phyloP scores from a whole-genome alignment of 164 flowering plant genomes.

The Annona squamosa region DNA sequence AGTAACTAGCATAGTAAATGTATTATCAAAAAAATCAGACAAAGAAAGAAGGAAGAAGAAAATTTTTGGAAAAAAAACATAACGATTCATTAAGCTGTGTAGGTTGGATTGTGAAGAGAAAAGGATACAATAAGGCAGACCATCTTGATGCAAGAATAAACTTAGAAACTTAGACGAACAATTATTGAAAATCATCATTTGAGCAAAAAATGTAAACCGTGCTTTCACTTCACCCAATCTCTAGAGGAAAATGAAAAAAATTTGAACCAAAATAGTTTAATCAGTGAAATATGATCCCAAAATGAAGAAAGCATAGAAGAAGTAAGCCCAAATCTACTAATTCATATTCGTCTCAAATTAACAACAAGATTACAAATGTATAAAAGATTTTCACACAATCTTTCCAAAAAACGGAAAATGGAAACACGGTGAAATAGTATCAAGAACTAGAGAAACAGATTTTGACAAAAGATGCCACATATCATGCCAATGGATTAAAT shows the following conservation, averaged over 20 bases:
- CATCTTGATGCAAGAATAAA: too few species aligned
- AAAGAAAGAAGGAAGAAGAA: background rate
- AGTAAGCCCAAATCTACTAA: background rate
- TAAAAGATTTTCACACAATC: background rate
- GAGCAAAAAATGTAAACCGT: too few species aligned
- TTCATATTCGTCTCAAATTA: background rate
- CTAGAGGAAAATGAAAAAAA: too few species aligned
- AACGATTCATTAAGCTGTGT: too few species aligned
- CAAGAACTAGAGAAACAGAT: background rate
- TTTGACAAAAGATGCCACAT: background rate
- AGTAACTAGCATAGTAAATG: background rate
- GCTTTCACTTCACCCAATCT: too few species aligned
- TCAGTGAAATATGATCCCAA: background rate
- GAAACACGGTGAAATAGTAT: background rate
- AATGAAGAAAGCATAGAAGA: background rate
- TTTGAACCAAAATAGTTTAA: too few species aligned
- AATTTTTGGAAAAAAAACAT: too few species aligned
- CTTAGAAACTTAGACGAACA: too few species aligned
- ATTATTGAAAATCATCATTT: too few species aligned
- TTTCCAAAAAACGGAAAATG: too few species aligned
- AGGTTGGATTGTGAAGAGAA: background rate
- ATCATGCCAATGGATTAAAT: background rate
- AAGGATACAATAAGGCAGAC: too few species aligned
- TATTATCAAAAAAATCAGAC: too few species aligned
- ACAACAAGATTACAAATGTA: background rate